Evolutionary conservation across 345 rosid genomes (phyloP), one percentile per base, ranked within the genome.

Genomic region (Bruguiera parviflora): DNA sequence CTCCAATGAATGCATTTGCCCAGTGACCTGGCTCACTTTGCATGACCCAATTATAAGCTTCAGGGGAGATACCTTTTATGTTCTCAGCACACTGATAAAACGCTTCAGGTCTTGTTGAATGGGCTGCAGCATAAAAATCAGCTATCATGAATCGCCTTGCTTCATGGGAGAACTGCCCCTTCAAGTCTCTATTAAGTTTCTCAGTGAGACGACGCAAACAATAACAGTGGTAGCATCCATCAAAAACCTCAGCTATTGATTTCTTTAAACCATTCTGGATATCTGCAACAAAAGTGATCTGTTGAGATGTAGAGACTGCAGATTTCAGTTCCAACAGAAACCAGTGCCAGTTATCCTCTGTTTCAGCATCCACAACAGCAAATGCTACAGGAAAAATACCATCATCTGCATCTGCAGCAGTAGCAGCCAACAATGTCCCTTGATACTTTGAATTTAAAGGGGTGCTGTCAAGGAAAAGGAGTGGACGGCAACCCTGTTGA

Each of bases 281-380:
- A 71, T 89, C 97, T 22, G 98, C 91, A 72, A 89, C 88, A 81
- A 94, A 89, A 35, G 97, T 94, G 67, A 91, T 78, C 66, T 69
- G 81, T 58, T 81, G 77, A 7, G 86, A 74, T 20, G 79, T 82
- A 15, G 90, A 77, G 25, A 89, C 59, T 6, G 90, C 88, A 53
- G 88, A 76, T 61, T 84, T 91, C 39, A 94, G 88, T 78, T 91
- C 92, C 75, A 74, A 78, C 56, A 89, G 37, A 71, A 94, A 91
- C 98, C 98, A 89, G 70, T 71, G 78, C 97, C 98, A 91, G 74
- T 91, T 94, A 11, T 88, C 95, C 70, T 89, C 95, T 6, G 84
- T 85, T 80, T 91, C 97, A 21, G 82, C 78, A 77, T 91, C 98
- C 22, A 88, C 95, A 43, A 94, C 84, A 33, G 88, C 88, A 81